Evolutionary conservation across 2,329 filamentous ascomycete genomes (phyloP).

Genomic region (Zopfia rhizophila): DNA sequence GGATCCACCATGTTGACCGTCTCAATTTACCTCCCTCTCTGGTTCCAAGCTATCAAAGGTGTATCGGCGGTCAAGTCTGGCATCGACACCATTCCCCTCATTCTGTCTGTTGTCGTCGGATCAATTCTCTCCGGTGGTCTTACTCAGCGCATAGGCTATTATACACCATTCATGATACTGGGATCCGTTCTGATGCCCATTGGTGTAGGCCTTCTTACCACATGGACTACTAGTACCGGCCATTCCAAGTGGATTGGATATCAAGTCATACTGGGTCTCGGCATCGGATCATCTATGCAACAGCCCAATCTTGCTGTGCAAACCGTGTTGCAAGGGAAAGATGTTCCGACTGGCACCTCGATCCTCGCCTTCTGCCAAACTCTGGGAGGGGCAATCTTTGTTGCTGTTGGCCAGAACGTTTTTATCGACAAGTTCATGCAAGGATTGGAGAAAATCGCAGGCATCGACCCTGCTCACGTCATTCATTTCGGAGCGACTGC

Average conservation of each 20-base stretch:
- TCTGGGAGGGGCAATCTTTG: constrained; percentile 58
- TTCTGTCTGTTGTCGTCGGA: constrained; percentile 55
- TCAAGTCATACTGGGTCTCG: constrained; percentile 43
- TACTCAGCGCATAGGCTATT: constrained; percentile 56
- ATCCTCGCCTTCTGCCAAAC: constrained; percentile 58
- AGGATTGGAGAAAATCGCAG: constrained; percentile 46
- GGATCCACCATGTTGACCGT: constrained; percentile 50
- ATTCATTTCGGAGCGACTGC: constrained; percentile 64
- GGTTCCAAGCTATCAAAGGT: constrained; percentile 61
- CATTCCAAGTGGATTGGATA: constrained; percentile 45
- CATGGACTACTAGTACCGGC: constrained; percentile 47
- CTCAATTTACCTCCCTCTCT: constrained; percentile 54
- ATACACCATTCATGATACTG: constrained; percentile 59
- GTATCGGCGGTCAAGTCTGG: constrained; percentile 56
- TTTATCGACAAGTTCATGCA: constrained; percentile 57
- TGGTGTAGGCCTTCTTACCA: constrained; percentile 57
- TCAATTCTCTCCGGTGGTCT: constrained; percentile 53
- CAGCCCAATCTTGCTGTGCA: constrained; percentile 58
- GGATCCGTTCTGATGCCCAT: constrained; percentile 53
- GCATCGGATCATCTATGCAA: constrained; percentile 58
- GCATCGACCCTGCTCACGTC: constrained; percentile 52
- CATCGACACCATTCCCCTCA: constrained; percentile 57
- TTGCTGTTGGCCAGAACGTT: constrained; percentile 58
- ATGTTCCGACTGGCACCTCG: constrained; percentile 57
- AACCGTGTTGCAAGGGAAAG: constrained; percentile 50